Conservation (phyloP, 1,139 yeast genomes). For the Diutina mesorugosa region DNA sequence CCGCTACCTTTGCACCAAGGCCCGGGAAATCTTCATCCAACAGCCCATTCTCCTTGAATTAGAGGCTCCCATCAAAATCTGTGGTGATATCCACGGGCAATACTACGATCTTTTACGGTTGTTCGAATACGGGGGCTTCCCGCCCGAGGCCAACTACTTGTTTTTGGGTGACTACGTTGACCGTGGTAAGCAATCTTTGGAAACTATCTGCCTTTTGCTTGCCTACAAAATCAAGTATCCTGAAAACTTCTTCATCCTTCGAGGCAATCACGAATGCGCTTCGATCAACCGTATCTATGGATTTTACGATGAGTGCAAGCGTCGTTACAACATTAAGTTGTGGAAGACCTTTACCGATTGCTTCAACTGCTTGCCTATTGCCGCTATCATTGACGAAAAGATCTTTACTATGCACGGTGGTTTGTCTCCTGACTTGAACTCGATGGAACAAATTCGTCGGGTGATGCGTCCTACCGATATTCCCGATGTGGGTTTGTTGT, state of each 20-base stretch:
- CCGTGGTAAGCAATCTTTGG: slow-evolving; percentile 94
- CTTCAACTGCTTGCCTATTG: slow-evolving; percentile 95
- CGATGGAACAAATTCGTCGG: slow-evolving; percentile 96
- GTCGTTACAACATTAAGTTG: slow-evolving; percentile 91
- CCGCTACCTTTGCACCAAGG: slow-evolving; percentile 90
- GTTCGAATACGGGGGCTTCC: slow-evolving; percentile 96
- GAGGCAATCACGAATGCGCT: slow-evolving; percentile 98
- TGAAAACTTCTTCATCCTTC: slow-evolving; percentile 84
- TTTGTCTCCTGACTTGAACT: slow-evolving; percentile 86
- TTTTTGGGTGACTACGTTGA: slow-evolving; percentile 96
- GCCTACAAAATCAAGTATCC: slow-evolving; percentile 97
- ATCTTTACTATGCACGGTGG: slow-evolving; percentile 99
- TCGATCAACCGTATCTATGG: slow-evolving; percentile 95
- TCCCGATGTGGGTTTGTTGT: slow-evolving; percentile 90
- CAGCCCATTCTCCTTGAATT: slow-evolving; percentile 62
- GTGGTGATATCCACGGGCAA: slow-evolving; percentile 95
- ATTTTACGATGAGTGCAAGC: slow-evolving; percentile 92
- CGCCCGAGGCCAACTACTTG: slow-evolving; percentile 95
- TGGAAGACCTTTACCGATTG: slow-evolving; percentile 98
- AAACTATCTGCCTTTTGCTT: slow-evolving; percentile 81
- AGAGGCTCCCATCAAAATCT: slow-evolving; percentile 3
- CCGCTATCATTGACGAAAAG: slow-evolving; percentile 94
- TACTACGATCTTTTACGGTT: slow-evolving; percentile 89
- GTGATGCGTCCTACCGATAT: slow-evolving; percentile 98
- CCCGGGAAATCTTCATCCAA: slow-evolving; percentile 93